Conservation (phyloP, 345 rosid genomes). For the Eutrema yunnanense region DNA sequence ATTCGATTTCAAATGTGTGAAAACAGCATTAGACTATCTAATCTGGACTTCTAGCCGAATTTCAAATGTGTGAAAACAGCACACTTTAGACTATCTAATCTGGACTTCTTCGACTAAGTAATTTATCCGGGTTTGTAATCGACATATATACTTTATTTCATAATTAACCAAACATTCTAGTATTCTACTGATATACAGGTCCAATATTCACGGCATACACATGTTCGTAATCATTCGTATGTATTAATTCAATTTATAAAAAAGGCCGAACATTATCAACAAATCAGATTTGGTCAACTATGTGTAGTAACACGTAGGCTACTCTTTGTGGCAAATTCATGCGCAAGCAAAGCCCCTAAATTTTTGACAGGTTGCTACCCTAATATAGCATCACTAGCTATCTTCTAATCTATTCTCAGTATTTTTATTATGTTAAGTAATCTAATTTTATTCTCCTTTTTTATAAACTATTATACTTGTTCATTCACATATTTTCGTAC, state of each 20-base stretch:
- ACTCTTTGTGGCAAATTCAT: slow-evolving; percentile 22
- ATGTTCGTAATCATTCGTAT: not conserved
- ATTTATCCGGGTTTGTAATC: not conserved
- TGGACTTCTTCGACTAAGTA: not conserved
- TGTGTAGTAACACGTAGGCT: slow-evolving; percentile 20
- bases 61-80: not conserved
- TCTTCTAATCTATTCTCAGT: not conserved
- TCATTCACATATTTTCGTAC: slow-evolving; percentile 5
- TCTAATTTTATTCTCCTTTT: not conserved
- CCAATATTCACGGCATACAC: not conserved
- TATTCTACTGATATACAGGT: not conserved
- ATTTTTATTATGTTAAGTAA: no score
- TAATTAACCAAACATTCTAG: not conserved
- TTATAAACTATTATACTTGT: not conserved
- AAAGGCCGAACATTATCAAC: not conserved
- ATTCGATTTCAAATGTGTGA: not conserved
- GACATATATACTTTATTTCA: not conserved
- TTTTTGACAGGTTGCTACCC: slow-evolving; percentile 27
- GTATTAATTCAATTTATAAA: not conserved
- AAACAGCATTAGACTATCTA: not conserved
- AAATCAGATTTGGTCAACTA: slow-evolving; percentile 19
- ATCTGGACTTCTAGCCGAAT: not conserved
- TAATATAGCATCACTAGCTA: slow-evolving; percentile 21
- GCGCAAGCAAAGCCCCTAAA: slow-evolving; percentile 22
- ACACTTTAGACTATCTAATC: not conserved